Conservation (phyloP, 306 rosid species). For the Castanea sativa region DNA sequence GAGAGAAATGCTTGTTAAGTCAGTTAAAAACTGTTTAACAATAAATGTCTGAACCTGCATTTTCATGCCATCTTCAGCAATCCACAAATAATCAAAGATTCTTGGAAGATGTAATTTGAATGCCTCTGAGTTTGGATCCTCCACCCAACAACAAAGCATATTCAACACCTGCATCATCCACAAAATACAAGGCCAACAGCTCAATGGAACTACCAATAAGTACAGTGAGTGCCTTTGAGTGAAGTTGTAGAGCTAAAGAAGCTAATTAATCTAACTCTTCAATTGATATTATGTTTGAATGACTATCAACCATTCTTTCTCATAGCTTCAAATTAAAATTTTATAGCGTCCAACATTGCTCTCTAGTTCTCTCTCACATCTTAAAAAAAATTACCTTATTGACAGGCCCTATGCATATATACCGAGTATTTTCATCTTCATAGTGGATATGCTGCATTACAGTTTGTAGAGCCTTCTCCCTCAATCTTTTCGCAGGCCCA, state of each 20-base stretch:
- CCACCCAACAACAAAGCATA: constrained; percentile 91
- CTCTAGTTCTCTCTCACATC: neutral
- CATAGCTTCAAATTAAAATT: neutral
- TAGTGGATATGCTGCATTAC: constrained; percentile 77
- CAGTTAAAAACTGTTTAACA: neutral
- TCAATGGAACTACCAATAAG: neutral
- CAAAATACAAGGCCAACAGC: neutral
- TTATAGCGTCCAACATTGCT: neutral
- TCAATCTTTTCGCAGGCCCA: constrained; percentile 85
- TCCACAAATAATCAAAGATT: constrained; percentile 78
- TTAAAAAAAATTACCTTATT: constrained; percentile 56
- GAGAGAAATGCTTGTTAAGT: neutral
- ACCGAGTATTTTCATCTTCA: constrained; percentile 95
- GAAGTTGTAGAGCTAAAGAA: neutral
- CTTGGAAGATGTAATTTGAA: constrained; percentile 87
- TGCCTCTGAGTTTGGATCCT: constrained; percentile 83
- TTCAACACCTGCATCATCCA: constrained; percentile 61
- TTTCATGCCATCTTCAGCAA: constrained; percentile 97
- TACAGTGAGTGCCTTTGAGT: neutral
- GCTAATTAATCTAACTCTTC: neutral
- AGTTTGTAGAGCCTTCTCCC: constrained; percentile 56
- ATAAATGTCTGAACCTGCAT: constrained; percentile 57
- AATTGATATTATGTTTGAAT: neutral
- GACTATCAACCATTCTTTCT: neutral
- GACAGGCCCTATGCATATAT: constrained; percentile 85